A percentile compares a stretch with the other conserved stretches of the same genome.
Conservation (phyloP, 2,329 filamentous ascomycete genomes). For the Pyrenochaeta sp. region DNA sequence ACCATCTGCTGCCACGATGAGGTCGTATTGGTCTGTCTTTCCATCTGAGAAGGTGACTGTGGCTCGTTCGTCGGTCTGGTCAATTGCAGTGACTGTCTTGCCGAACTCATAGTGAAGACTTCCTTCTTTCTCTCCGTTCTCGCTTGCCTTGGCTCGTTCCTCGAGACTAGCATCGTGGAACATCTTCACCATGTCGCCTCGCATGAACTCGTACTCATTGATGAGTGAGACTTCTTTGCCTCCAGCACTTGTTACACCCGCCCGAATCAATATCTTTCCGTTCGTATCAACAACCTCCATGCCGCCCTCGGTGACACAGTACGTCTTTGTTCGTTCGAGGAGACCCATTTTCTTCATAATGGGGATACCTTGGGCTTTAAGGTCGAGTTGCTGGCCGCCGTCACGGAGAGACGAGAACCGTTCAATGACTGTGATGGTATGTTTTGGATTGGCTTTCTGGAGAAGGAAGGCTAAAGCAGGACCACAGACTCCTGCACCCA, state of each 20-base stretch:
- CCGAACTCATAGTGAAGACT: constrained; percentile 16
- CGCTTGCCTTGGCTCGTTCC: constrained; percentile 17
- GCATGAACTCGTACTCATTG: constrained; percentile 42
- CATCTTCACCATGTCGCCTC: constrained; percentile 43
- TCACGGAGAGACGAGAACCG: constrained; percentile 52
- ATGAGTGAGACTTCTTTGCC: constrained; percentile 29
- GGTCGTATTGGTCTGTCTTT: constrained; percentile 22
- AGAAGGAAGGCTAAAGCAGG: constrained; percentile 60
- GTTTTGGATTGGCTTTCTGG: constrained; percentile 47
- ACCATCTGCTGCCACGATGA: constrained; percentile 38
- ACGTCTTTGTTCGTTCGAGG: constrained; percentile 40
- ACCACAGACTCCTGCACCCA: constrained; percentile 37
- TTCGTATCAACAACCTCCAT: constrained; percentile 42
- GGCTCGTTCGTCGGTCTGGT: constrained; percentile 16
- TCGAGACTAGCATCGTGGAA: constrained; percentile 29
- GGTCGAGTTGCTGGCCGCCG: constrained; percentile 55
- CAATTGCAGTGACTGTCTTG: constrained; percentile 22
- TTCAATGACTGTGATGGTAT: constrained; percentile 53
- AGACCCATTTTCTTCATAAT: constrained; percentile 52
- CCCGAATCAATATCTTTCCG: constrained; percentile 20
- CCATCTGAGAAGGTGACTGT: constrained; percentile 28
- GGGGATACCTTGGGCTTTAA: constrained; percentile 52
- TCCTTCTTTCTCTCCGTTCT: constrained; percentile 11
- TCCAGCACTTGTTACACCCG: constrained; percentile 48
- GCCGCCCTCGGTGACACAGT: constrained; percentile 49